Percentiles rank a stretch among this genome's conserved stretches.
Conservation (phyloP, 257 asterid genomes). For the Osmanthus fragrans region DNA sequence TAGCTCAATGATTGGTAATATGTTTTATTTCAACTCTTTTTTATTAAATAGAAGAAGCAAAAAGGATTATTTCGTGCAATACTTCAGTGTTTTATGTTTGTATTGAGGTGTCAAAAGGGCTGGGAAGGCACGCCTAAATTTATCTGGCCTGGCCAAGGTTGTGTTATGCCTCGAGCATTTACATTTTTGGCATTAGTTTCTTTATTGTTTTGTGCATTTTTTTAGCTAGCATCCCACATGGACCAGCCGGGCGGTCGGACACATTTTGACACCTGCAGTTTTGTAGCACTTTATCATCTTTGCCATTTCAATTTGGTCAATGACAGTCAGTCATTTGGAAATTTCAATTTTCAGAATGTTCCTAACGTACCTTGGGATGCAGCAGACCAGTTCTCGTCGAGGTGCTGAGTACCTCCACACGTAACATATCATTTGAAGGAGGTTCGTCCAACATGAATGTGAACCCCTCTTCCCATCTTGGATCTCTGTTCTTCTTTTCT, state of each 20-base stretch:
- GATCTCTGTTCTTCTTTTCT: conserved; percentile 91
- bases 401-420: conserved; percentile 76
- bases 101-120: neutral
- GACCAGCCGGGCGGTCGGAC: neutral
- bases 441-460: conserved; percentile 78
- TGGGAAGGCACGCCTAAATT: neutral
- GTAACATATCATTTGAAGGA: conserved; percentile 76
- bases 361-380: conserved; percentile 80
- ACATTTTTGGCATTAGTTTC: no score
- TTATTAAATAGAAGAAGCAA: neutral
- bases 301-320: neutral
- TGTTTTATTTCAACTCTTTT: neutral
- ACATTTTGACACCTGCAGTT: no score
- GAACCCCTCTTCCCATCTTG: conserved; percentile 95
- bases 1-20: neutral
- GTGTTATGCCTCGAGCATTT: no score
- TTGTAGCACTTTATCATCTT: no score
- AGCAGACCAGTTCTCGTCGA: conserved; percentile 83
- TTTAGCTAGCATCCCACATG: no score
- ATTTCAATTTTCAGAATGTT: neutral
- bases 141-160: neutral
- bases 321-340: neutral
- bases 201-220: no score
- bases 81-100: neutral
- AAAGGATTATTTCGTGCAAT: neutral